Conservation (phyloP, 805 yeast genomes). For the Lachancea nothofagi region DNA sequence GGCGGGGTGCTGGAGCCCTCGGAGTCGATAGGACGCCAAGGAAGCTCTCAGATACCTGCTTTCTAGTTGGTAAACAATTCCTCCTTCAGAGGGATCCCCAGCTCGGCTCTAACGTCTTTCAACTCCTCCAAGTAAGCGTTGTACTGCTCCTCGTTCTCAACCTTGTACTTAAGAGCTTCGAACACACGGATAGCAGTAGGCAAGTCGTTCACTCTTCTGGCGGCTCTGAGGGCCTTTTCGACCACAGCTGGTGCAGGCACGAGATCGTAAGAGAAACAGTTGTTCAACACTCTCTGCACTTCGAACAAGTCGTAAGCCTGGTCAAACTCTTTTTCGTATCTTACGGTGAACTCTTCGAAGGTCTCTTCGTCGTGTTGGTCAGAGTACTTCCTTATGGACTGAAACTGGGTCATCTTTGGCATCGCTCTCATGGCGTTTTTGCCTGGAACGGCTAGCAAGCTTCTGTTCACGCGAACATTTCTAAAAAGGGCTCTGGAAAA, state of each 20-base stretch:
- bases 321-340: slow-evolving; percentile 94
- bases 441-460: slow-evolving; percentile 11
- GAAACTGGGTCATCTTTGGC: slow-evolving; percentile 16
- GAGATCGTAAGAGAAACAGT: slow-evolving; percentile 96
- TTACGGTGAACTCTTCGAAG: slow-evolving; percentile 85
- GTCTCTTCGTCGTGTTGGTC: slow-evolving; percentile 83
- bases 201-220: slow-evolving; percentile 98
- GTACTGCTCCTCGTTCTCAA: slow-evolving; percentile 90
- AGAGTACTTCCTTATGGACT: slow-evolving; percentile 61
- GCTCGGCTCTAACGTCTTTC: slow-evolving; percentile 82
- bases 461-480: slow-evolving; percentile 15
- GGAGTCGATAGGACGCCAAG: neutral
- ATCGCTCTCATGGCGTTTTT: slow-evolving; percentile 1
- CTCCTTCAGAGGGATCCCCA: slow-evolving; percentile 91
- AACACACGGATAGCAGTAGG: slow-evolving; percentile 98
- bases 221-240: slow-evolving; percentile 93
- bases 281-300: slow-evolving; percentile 92
- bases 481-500: slow-evolving; percentile 25
- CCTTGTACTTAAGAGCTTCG: slow-evolving; percentile 95
- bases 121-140: slow-evolving; percentile 93
- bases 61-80: slow-evolving; percentile 54
- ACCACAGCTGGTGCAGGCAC: slow-evolving; percentile 97
- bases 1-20: neutral
- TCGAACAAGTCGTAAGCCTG: slow-evolving; percentile 84
- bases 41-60: neutral